Conservation (phyloP, 148 eudicot genomes). For the Cornus kousa region DNA sequence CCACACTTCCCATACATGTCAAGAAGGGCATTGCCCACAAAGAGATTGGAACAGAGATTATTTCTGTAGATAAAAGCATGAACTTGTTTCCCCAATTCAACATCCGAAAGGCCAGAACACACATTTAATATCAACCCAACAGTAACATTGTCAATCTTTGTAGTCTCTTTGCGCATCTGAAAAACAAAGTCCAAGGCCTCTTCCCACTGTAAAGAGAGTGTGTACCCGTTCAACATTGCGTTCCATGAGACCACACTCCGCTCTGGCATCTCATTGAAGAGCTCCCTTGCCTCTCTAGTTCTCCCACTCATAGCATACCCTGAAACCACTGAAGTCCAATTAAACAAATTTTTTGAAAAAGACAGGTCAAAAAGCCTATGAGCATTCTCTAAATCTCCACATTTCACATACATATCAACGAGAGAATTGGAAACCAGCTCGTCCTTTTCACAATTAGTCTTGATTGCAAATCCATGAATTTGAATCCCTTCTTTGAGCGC, state of each 20-base stretch:
- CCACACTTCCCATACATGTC: conserved; percentile 89
- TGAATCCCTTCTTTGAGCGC: conserved; percentile 54
- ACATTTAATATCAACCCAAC: conserved; percentile 54
- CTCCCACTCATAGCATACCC: conserved; percentile 60
- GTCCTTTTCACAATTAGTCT: conserved; percentile 42
- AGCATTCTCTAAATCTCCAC: conserved; percentile 52
- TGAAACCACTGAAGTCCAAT: conserved; percentile 61
- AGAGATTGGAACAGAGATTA: conserved; percentile 31
- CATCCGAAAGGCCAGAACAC: conserved; percentile 57
- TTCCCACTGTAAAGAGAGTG: conserved; percentile 46
- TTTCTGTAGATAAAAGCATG: conserved; percentile 64
- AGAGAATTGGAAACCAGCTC: conserved; percentile 57
- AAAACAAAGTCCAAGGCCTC: conserved; percentile 56
- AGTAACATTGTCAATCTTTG: conserved; percentile 41
- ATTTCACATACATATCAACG: conserved; percentile 60
- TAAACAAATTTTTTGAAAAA: conserved; percentile 36
- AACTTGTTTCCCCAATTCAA: conserved; percentile 72
- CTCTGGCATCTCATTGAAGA: conserved; percentile 68
- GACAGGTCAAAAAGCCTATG: conserved; percentile 38
- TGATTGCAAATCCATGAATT: conserved; percentile 60
- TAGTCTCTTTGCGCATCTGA: conserved; percentile 33
- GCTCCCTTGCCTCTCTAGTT: conserved; percentile 51
- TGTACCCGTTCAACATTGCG: conserved; percentile 72
- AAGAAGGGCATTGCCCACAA: conserved; percentile 63
- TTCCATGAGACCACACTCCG: conserved; percentile 70